phyloP scores from a whole-genome alignment of 139 green algal species.

The Chlorella sp. region DNA sequence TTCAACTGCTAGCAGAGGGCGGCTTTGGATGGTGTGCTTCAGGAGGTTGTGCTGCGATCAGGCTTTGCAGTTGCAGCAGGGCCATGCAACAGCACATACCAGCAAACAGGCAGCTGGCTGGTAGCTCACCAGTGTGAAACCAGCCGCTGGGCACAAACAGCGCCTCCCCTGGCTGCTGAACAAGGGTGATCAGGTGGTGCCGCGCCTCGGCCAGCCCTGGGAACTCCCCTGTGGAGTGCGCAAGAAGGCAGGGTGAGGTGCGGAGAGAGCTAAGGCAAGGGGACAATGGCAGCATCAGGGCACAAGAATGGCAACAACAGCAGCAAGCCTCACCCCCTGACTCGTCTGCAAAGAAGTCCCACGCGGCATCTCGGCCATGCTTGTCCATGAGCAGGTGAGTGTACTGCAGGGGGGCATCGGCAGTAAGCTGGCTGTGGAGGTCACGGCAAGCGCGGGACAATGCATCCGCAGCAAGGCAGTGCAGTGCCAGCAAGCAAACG shows the following conservation, averaged over 20 bases:
- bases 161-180: conserved; percentile 78
- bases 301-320: too few species aligned
- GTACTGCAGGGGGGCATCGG: background rate
- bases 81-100: background rate
- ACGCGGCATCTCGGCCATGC: background rate
- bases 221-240: conserved; percentile 33
- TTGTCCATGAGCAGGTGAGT: conserved; percentile 11
- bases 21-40: background rate
- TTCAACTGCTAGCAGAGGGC: conserved; percentile 21
- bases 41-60: background rate
- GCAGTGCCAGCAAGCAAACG: too few species aligned
- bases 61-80: background rate
- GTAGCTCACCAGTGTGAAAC: conserved; percentile 79
- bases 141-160: conserved; percentile 96
- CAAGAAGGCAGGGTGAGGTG: too few species aligned
- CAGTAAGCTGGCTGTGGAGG: too few species aligned
- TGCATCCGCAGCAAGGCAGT: too few species aligned
- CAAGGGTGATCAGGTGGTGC: conserved; percentile 47
- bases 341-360: conserved; percentile 28
- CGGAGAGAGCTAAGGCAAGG: too few species aligned
- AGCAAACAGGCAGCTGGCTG: background rate
- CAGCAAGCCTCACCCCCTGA: background rate
- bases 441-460: too few species aligned
- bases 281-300: too few species aligned
- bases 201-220: conserved; percentile 48